Base-by-base conservation (phyloP, 1,284 basidiomycete genomes). In the Ustilago bromivora region DNA sequence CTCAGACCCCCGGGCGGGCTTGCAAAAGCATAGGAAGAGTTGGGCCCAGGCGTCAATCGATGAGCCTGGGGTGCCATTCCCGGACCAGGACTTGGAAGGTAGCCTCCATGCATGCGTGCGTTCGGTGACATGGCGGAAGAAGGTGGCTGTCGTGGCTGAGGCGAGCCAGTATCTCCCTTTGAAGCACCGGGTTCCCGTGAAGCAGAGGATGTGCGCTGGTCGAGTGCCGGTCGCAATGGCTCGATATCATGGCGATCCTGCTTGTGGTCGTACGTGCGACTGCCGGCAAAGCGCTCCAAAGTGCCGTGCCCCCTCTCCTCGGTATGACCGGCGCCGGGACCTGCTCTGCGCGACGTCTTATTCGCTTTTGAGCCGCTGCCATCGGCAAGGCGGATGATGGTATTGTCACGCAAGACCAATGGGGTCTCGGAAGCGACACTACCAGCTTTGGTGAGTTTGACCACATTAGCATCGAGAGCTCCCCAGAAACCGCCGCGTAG, bases 401-500 rank as follows among this genome's bases (percentile, higher is more conserved):
- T 47, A 41, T 82, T 72, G 66, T 80, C 79, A 49, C 71, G 71
- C 40, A 81, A 19, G 49, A 71, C 54, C 47, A 67, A 31, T 2
- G 69, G 62, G 15, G 69, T 71, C 38, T 66, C 66, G 13, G 61
- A 51, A 15, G 58, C 13, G 10, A 71, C 66, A 23, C 51, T 46
- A 36, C 61, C 66, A 15, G 34, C 58, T 38, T 66, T 62, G 35
- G 62, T 68, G 10, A 66, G 55, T 15, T 73, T 68, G 59, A 66
- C 63, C 13, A 71, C 46, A 28, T 66, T 65, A 9, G 64, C 62
- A 46, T 72, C 78, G 10, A 84, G 61, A 7, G 80, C 80, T 38
- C 83, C 83, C 79, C 79, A 83, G 57, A 71, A 82, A 13, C 81
- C 81, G 40, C 57, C 62, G n/a, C 57, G 71, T 7, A 66, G 61